Evolutionary conservation across 2,329 filamentous ascomycete species (phyloP), one percentile per base, ranked within the genome.

Genomic region (Dothidotthia symphoricarpi): DNA sequence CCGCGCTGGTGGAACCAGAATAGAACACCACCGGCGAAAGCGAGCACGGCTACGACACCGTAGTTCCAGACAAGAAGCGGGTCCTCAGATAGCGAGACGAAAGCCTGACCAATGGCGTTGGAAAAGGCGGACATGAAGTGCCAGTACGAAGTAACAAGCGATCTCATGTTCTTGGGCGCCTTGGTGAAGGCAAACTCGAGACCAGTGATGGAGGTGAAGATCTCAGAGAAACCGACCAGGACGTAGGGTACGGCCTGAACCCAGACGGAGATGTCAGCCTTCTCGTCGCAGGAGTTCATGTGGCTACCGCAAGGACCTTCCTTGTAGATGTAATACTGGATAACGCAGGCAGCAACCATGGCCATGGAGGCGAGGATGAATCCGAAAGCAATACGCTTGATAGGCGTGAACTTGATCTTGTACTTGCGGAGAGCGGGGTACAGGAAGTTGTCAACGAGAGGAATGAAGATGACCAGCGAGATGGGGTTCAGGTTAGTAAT

Each of bases 101-200:
- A 75, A 1, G 82, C 83, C 69, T 87, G 80, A n/a, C 82, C 83
- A 33, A 89, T 69, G 24, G 85, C 84, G 19, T 81, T 74, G 1
- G 81, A 80, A 50, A 89, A 74, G 40, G 84, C 85, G 19, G 74
- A 82, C 75, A 80, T 87, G 70, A 85, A 82, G 26, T 88, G 74
- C 58, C 82, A 82, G 54, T 88, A 72, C 14, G 79, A 78, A 65
- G 71, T 75, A 10, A 90, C 83, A n/a, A 89, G 74, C 1, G 82
- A 85, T 49, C 84, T 82, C 86, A 90, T 90, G 71, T 88, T 88
- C 57, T 77, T 80, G 16, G 86, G 86, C 0, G 85, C 84, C 67
- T 88, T 87, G 62, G 82, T 83, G 70, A 82, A 89, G 24, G 86
- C 86, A 48, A 87, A 88, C 61, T 88, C 85, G 48, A 85, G 79